Conservation (phyloP, 2,329 filamentous ascomycete species). For the Niveomyces coronatus region DNA sequence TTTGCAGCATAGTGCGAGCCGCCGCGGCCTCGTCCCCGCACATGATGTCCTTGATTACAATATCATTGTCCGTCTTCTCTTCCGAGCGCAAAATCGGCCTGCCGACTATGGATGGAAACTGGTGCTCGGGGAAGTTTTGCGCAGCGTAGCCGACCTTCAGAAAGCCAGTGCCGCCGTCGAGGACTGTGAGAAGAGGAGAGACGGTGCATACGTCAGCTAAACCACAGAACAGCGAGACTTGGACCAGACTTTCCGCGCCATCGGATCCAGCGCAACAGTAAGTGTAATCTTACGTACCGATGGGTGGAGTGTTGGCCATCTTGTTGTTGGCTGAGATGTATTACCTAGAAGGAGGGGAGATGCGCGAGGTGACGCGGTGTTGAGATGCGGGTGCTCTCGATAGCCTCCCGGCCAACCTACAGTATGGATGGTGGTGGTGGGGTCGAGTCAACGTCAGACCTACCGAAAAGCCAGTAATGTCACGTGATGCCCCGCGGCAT, state of each 20-base stretch:
- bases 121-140: constrained; percentile 98
- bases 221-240: constrained; percentile 9
- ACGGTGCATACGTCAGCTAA: constrained; percentile 15
- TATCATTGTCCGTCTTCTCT: constrained; percentile 55
- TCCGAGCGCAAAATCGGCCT: constrained; percentile 95
- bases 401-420: constrained; percentile 2
- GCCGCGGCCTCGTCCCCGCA: constrained; percentile 96
- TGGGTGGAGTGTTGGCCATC: constrained; percentile 44
- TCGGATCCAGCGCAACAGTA: no score
- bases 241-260: no score
- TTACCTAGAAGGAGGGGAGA: constrained; percentile 1
- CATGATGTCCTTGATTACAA: constrained; percentile 95
- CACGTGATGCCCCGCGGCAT: constrained; percentile 28
- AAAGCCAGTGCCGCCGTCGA: constrained; percentile 99
- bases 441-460: constrained; percentile 28
- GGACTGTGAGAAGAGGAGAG: constrained; percentile 49
- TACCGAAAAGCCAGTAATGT: constrained; percentile 21
- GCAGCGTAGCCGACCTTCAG: constrained; percentile 98
- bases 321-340: constrained; percentile 17
- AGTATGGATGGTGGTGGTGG: constrained; percentile 18
- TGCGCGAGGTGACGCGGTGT: constrained; percentile 8
- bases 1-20: constrained; percentile 93
- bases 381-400: constrained; percentile 5
- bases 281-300: constrained; percentile 32
- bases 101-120: constrained; percentile 96